Evolutionary conservation across 2,329 filamentous ascomycete species (phyloP), one percentile per base, ranked within the genome.

Genomic region (Alternaria incomplexa): DNA sequence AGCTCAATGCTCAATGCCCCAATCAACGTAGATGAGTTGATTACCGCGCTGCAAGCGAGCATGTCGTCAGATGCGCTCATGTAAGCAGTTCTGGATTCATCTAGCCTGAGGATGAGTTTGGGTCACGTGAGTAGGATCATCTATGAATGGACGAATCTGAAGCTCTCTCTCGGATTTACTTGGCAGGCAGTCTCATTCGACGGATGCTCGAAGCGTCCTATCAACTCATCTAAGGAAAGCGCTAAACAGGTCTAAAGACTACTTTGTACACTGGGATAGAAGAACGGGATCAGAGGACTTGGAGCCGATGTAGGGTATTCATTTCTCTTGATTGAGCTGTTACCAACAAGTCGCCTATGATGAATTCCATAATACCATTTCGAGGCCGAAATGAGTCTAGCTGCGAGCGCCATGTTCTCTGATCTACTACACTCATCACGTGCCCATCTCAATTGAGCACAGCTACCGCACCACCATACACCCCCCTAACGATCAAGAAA

Each of bases 1-100:
- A 61, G 58, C 65, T 73, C 55, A 72, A 47, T 68, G 65, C 65
- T 61, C 53, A 25, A 30, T 55, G 48, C 40, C 48, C 58, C 62
- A 63, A 68, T 70, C 62, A 64, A 30, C 40, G 30, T 15, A 63
- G 58, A 63, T 69, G 64, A 61, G 61, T 59, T 59, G 48, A 56
- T 52, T 52, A 25, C 48, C 48, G 20, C 30, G 13, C 48, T 52
- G 30, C 48, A 25, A 32, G 28, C 48, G 15, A 40, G 48, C 30
- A 52, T 52, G 30, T 52, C 28, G 48, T 40, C 48, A 40, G 48
- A 40, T 52, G 15, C 28, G 45, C 58, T 56, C 23, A 51, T 44
- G 32, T 45, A 61, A 48, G 58, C 50, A 20, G 36, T 12, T 40
- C 36, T 17, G n/a, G 36, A 40, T 17, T 11, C 30, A 40, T 52